Percentiles rank a stretch among this genome's conserved stretches.
phyloP scores from a whole-genome alignment of 768 basidiomycete species.

The Hygrophorus russula region DNA sequence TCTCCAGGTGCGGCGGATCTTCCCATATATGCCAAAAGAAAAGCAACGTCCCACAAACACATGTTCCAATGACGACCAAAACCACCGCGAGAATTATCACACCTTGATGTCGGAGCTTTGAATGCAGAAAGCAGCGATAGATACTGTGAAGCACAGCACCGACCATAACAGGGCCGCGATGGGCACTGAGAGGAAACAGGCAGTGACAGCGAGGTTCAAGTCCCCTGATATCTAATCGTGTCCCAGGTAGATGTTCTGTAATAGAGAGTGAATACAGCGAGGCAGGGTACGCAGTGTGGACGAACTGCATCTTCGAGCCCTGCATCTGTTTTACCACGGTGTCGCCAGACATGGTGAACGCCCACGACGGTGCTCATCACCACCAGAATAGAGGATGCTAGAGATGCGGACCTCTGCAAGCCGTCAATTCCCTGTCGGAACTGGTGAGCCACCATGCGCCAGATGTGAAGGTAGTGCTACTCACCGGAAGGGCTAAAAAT shows the following conservation, averaged over 20 bases:
- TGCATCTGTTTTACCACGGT: constrained; percentile 9
- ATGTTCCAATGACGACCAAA: too few species aligned
- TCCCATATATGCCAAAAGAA: too few species aligned
- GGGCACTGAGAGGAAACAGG: background rate
- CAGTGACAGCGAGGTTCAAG: background rate
- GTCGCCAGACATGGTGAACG: constrained; percentile 12
- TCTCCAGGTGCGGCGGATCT: too few species aligned
- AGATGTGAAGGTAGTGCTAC: too few species aligned
- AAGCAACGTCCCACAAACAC: too few species aligned
- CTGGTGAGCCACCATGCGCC: background rate
- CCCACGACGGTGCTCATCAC: constrained; percentile 10
- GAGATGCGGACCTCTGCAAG: constrained; percentile 8
- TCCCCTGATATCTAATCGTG: background rate
- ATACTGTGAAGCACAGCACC: background rate
- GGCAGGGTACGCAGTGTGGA: background rate
- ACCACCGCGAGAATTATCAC: too few species aligned
- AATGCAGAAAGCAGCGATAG: background rate
- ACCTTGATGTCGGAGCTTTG: background rate
- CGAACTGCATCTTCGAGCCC: constrained; percentile 11
- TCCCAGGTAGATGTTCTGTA: background rate
- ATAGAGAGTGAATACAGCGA: too few species aligned
- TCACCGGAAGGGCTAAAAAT: too few species aligned
- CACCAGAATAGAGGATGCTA: constrained; percentile 9
- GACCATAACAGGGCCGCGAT: background rate
- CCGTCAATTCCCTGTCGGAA: constrained; percentile 6